These are phyloP conservation scores for Lentinus brumalis DNA, from an alignment of 768 basidiomycete species.

Conservation along the genomic window DNA sequence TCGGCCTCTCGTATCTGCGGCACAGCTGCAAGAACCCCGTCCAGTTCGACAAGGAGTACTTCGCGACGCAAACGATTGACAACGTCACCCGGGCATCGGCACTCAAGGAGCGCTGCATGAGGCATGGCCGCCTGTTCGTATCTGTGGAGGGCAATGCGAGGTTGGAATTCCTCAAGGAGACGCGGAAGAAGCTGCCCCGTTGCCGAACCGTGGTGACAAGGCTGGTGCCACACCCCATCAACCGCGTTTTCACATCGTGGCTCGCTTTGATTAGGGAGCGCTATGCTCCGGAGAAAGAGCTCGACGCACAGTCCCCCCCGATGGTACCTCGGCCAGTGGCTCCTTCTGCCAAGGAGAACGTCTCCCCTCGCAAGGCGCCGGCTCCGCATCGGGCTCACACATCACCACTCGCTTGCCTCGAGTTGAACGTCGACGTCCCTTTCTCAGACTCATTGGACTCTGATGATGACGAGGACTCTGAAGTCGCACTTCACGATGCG, in stretches of 20 bases:
- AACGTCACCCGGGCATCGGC: not conserved
- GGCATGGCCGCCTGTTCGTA: not conserved
- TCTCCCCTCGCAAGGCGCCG: not conserved
- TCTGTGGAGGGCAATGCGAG: not conserved
- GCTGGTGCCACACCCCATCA: no score
- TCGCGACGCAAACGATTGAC: not conserved
- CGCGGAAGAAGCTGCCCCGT: no score
- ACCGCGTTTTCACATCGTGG: no score
- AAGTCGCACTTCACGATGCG: not conserved
- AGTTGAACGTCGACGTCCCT: no score
- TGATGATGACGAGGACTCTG: not conserved
- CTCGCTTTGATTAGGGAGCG: no score
- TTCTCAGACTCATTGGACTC: no score
- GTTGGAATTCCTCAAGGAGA: not conserved
- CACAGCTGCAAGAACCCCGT: not conserved
- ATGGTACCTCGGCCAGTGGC: no score
- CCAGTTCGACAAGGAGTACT: constrained; percentile 1
- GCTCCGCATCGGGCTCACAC: no score
- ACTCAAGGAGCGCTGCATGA: not conserved
- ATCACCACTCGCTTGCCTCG: no score
- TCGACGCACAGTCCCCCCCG: no score
- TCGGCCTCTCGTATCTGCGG: constrained; percentile 1
- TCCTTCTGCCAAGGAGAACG: not conserved
- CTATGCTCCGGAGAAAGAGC: no score
- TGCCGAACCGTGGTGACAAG: no score